Evolutionary conservation across 805 yeast genomes (phyloP).

Genomic region (Candida multigemmis): DNA sequence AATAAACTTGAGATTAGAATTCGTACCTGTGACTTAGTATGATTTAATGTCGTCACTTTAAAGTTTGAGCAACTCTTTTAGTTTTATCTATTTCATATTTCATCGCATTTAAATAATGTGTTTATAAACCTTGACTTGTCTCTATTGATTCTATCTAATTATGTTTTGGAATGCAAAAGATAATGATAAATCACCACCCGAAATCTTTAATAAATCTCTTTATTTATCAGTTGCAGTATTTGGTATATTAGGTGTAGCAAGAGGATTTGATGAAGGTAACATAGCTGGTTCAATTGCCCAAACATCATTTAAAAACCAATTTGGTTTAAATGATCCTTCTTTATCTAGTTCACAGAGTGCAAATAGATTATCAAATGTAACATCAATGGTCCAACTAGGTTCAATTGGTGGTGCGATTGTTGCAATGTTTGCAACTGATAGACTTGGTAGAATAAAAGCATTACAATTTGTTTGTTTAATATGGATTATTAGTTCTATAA

Average conservation of each 20-base stretch:
- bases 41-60: no score
- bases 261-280: conserved; percentile 53
- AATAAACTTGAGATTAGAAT: no score
- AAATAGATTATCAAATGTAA: conserved; percentile 40
- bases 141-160: no score
- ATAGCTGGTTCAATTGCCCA: conserved; percentile 39
- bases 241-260: conserved; percentile 46
- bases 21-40: no score
- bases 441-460: conserved; percentile 41
- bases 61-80: no score
- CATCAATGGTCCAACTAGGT: conserved; percentile 52
- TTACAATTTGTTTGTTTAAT: conserved; percentile 30
- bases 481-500: conserved; percentile 35
- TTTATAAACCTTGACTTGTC: no score
- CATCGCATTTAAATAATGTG: no score
- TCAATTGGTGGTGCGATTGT: conserved; percentile 43
- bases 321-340: conserved; percentile 35
- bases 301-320: conserved; percentile 27
- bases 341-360: conserved; percentile 30
- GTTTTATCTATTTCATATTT: no score
- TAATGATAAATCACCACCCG: conserved; percentile 28
- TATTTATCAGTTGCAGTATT: conserved; percentile 38
- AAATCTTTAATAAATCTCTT: conserved; percentile 38
- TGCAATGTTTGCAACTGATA: conserved; percentile 38
- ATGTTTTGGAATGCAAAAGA: conserved; percentile 19